Conservation (phyloP, 2,329 filamentous ascomycete genomes). For the Phaeosphaeria sp. region DNA sequence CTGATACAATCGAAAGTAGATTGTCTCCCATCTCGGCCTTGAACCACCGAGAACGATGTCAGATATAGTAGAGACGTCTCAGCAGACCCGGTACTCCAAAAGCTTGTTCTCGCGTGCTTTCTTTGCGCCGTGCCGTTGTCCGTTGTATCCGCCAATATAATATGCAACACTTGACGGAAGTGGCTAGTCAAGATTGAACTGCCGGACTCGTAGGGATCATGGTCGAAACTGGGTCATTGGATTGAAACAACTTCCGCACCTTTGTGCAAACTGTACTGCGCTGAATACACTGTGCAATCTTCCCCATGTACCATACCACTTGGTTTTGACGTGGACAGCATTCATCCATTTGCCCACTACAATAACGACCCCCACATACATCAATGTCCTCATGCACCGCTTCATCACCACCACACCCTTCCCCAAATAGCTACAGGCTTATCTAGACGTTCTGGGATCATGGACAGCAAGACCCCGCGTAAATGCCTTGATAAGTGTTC, state of each 20-base stretch:
- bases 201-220: background rate
- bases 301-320: background rate
- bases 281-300: no score
- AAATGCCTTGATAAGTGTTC: background rate
- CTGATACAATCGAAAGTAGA: background rate
- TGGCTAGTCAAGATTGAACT: background rate
- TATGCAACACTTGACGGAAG: background rate
- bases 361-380: no score
- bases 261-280: background rate
- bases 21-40: background rate
- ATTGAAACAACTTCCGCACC: background rate
- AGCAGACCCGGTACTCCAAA: background rate
- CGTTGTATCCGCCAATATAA: background rate
- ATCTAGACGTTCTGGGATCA: background rate
- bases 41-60: background rate
- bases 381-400: background rate
- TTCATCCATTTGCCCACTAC: background rate
- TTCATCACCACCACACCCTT: background rate
- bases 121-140: background rate
- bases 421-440: background rate
- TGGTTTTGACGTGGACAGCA: no score
- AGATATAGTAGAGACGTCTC: background rate
- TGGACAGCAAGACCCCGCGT: background rate
- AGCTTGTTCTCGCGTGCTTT: background rate
- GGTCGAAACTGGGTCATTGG: background rate